Evolutionary conservation across 2,329 filamentous ascomycete species (phyloP), one percentile per base, ranked within the genome.

Genomic region (Trichoderma sp.): DNA sequence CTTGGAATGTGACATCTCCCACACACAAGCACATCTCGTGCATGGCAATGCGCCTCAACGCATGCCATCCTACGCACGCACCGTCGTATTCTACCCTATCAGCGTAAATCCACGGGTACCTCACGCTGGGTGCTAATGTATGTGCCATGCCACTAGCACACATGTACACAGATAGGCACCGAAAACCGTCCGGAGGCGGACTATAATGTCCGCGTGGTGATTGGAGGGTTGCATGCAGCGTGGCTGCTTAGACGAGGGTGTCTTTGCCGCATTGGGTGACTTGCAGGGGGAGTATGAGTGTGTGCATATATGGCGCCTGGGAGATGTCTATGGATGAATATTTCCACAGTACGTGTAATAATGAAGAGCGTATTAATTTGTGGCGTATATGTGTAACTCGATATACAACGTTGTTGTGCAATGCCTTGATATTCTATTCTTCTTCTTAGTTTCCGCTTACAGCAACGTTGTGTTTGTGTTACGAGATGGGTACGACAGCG

Each of bases 181-280:
- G 28, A 46, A 61, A 49, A 21, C 21, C n/a, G 43, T 49, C 6
- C n/a, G n/a, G 11, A 56, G 52, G 28, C 54, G 28, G 16, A 26
- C n/a, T 21, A 43, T 14, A 28, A 43, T 30, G 4, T 10, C 34
- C n/a, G 49, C 2, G 16, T 13, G 24, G 21, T 32, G 58, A 43
- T 49, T 64, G 49, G 58, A 28, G n/a, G 54, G 51, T 56, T 56
- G 52, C 51, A 56, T 43, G 24, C 26, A 32, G 6, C 18, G 26
- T 46, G 63, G 63, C 18, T 56, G 52, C 26, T 56, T 66, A 56
- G 26, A 51, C 30, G 26, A 49, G 46, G 59, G 51, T 39, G n/a
- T 66, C 5, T 34, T 56, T 49, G 37, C 52, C 63, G 37, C n/a
- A 54, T 66, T 66, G 63, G 63, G 37, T 66, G 63, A 52, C 63